These are phyloP conservation scores for Amanita muscaria DNA, from an alignment of 768 basidiomycete species.

Conservation along the genomic window DNA sequence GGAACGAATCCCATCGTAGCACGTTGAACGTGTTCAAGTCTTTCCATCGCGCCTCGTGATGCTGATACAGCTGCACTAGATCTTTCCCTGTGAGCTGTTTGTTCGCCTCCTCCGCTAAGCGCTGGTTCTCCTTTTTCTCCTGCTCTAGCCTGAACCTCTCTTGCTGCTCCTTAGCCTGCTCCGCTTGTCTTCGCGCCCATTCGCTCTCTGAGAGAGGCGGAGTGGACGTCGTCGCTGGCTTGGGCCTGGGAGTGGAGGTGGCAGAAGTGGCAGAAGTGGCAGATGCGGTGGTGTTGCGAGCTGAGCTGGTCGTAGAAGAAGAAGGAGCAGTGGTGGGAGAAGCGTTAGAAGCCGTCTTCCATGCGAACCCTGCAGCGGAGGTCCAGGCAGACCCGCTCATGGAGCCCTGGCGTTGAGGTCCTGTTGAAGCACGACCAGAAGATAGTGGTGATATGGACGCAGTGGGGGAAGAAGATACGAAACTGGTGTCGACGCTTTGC, in stretches of 20 bases:
- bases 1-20: slow-evolving; percentile 59
- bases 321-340: slow-evolving; percentile 17
- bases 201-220: slow-evolving; percentile 36
- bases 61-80: slow-evolving; percentile 43
- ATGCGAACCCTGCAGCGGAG: slow-evolving; percentile 15
- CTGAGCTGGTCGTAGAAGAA: slow-evolving; percentile 14
- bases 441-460: slow-evolving; percentile 23
- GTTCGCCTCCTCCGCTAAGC: slow-evolving; percentile 40
- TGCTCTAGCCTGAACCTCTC: slow-evolving; percentile 65
- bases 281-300: slow-evolving; percentile 19
- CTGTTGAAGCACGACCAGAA: slow-evolving; percentile 15
- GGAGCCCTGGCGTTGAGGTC: slow-evolving; percentile 15
- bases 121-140: slow-evolving; percentile 49
- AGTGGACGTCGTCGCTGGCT: slow-evolving; percentile 15
- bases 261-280: slow-evolving; percentile 11
- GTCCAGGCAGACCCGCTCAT: slow-evolving; percentile 10
- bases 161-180: slow-evolving; percentile 55
- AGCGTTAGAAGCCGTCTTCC: slow-evolving; percentile 15
- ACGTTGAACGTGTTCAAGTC: slow-evolving; percentile 31
- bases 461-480: slow-evolving; percentile 13
- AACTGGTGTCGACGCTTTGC: slow-evolving; percentile 24
- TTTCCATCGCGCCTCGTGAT: slow-evolving; percentile 57
- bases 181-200: slow-evolving; percentile 55
- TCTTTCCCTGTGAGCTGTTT: slow-evolving; percentile 35
- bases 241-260: slow-evolving; percentile 19